A percentile compares a stretch with the other conserved stretches of the same genome.
These are phyloP conservation scores for Malus orientalis DNA, from an alignment of 306 rosid species.

Conservation along the genomic window DNA sequence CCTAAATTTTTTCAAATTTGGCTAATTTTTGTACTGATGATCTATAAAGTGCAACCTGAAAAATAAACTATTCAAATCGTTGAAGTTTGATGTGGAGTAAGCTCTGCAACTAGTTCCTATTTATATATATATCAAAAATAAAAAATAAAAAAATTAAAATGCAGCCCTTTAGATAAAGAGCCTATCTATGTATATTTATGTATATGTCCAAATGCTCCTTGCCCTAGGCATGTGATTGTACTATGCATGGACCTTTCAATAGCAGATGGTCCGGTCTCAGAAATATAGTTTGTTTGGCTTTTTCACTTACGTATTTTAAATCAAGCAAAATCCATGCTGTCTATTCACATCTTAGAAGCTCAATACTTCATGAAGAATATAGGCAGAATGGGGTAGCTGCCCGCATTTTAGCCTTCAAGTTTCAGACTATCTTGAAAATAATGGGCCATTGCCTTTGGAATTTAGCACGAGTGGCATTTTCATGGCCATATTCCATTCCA, in stretches of 20 bases:
- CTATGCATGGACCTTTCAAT: not conserved
- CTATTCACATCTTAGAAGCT: not conserved
- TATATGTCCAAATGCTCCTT: too few species aligned
- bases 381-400: not conserved
- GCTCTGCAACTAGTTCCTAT: too few species aligned
- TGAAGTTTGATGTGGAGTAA: too few species aligned
- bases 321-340: not conserved
- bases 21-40: too few species aligned
- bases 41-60: too few species aligned
- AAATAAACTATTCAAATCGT: too few species aligned
- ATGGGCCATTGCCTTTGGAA: constrained; percentile 5
- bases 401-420: not conserved
- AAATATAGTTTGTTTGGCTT: not conserved
- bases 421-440: not conserved
- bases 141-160: too few species aligned
- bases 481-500: not conserved
- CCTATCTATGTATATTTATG: too few species aligned
- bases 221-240: not conserved
- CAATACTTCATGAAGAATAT: not conserved
- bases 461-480: not conserved
- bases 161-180: too few species aligned
- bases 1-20: fast-evolving
- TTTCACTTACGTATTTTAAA: not conserved
- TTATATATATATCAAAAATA: too few species aligned
- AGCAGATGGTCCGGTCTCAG: not conserved